Evolutionary conservation across 2,329 filamentous ascomycete genomes (phyloP), one percentile per base, ranked within the genome.

Genomic region (Aspergillus clavatus): DNA sequence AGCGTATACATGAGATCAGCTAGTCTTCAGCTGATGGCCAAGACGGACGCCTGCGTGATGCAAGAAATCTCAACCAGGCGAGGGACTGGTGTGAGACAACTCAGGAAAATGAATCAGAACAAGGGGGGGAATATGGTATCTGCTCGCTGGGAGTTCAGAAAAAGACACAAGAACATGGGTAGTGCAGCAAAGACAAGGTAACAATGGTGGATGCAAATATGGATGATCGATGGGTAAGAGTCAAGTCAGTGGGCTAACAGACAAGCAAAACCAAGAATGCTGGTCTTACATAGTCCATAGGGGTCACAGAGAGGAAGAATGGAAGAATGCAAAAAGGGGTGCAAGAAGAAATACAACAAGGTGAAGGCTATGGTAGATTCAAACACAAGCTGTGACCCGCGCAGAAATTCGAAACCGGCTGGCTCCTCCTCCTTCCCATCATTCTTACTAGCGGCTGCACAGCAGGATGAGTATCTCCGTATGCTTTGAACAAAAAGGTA

Each of bases 31-130:
- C 60, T 61, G 58, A 59, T 58, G 45, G 57, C 56, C 55, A 60
- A 57, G 55, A 58, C 53, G 57, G 60, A 67, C 65, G 66, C 65
- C 66, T 62, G 61, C 61, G 47, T 57, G 56, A 69, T 68, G 65
- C 65, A 66, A 57, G 40, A 49, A 46, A 54, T 47, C 43, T 54
- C 35, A 46, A 50, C 37, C 52, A 47, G 46, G 48, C 50, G 51
- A 54, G 19, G 11, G 16, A 35, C 19, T 16, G 19, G 18, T 21
- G n/a, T 47, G 52, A 54, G 47, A 26, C 21, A 19, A 40, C 23
- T 14, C 10, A 28, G 24, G 38, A 45, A 31, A 16, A 38, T 22
- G 38, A 16, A 41, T 22, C 43, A 39, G 40, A 42, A 22, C 18
- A 43, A 42, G 27, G 45, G 49, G 44, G 45, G 38, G 45, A 50